phyloP scores from a whole-genome alignment of 2,329 filamentous ascomycete genomes.

The Lecanoromycetidae sp. region DNA sequence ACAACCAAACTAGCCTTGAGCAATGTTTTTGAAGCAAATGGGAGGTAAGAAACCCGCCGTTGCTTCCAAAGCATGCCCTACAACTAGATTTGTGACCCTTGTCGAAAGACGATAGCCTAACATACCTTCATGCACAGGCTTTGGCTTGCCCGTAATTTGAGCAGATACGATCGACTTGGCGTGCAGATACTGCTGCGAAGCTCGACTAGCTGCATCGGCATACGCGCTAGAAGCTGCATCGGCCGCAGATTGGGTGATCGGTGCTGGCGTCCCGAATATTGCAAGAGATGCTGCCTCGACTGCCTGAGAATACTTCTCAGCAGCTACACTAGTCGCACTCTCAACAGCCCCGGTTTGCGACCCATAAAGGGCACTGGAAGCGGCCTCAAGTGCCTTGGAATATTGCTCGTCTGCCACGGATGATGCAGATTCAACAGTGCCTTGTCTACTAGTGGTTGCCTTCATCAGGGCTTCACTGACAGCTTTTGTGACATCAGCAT shows the following conservation, averaged over 20 bases:
- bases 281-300: constrained; percentile 47
- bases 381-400: constrained; percentile 43
- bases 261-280: constrained; percentile 41
- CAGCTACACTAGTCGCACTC: constrained; percentile 39
- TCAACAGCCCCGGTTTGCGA: constrained; percentile 31
- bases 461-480: constrained; percentile 44
- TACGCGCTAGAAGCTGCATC: constrained; percentile 39
- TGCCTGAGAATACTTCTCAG: constrained; percentile 44
- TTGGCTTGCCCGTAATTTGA: constrained; percentile 55
- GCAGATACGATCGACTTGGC: constrained; percentile 56
- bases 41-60: too few relatives aligned
- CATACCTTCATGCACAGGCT: constrained; percentile 57
- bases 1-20: too few relatives aligned
- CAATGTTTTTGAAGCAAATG: too few relatives aligned
- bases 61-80: too few relatives aligned
- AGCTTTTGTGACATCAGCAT: constrained; percentile 42
- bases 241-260: constrained; percentile 32
- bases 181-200: constrained; percentile 55
- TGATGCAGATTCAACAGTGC: constrained; percentile 37
- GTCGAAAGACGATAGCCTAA: too few relatives aligned
- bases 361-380: constrained; percentile 45
- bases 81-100: too few relatives aligned
- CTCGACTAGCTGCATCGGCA: constrained; percentile 49
- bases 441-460: constrained; percentile 34
- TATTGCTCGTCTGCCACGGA: constrained; percentile 47